Percentiles rank a stretch among this genome's conserved stretches.
Conservation (phyloP, 306 rosid species). For the Cucurbita maxima region DNA sequence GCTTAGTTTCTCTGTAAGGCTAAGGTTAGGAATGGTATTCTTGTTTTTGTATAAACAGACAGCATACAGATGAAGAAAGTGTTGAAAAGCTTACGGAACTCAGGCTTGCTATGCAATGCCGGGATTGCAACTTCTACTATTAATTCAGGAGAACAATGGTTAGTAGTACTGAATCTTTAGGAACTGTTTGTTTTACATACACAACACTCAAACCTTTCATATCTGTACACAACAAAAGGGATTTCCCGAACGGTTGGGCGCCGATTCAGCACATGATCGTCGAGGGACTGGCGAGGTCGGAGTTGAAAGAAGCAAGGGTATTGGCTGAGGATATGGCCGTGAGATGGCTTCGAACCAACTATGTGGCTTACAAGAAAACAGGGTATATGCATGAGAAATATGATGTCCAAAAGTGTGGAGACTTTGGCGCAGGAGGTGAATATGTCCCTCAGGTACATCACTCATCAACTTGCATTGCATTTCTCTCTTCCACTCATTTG, state of each 20-base stretch:
- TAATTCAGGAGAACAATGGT: constrained; percentile 72
- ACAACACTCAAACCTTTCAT: background rate
- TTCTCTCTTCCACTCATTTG: background rate
- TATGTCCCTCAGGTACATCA: constrained; percentile 54
- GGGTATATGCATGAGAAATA: constrained; percentile 74
- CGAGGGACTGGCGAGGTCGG: constrained; percentile 68
- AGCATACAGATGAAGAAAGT: constrained; percentile 29
- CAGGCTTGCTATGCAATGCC: constrained; percentile 38
- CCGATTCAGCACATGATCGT: constrained; percentile 91
- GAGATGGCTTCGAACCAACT: constrained; percentile 76
- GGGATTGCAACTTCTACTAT: constrained; percentile 71
- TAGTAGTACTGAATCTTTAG: background rate
- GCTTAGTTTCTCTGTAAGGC: background rate
- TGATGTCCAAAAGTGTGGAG: constrained; percentile 57
- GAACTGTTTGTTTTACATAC: background rate
- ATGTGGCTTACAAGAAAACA: constrained; percentile 51
- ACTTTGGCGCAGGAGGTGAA: constrained; percentile 79
- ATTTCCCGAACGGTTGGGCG: constrained; percentile 97
- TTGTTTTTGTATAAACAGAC: constrained; percentile 18
- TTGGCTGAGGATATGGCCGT: constrained; percentile 62
- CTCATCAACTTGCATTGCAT: background rate
- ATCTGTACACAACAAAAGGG: constrained; percentile 34
- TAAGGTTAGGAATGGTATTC: background rate
- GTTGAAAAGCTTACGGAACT: constrained; percentile 40
- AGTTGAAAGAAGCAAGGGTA: constrained; percentile 48